Conservation (phyloP, 345 rosid genomes). For the Excoecaria agallocha region DNA sequence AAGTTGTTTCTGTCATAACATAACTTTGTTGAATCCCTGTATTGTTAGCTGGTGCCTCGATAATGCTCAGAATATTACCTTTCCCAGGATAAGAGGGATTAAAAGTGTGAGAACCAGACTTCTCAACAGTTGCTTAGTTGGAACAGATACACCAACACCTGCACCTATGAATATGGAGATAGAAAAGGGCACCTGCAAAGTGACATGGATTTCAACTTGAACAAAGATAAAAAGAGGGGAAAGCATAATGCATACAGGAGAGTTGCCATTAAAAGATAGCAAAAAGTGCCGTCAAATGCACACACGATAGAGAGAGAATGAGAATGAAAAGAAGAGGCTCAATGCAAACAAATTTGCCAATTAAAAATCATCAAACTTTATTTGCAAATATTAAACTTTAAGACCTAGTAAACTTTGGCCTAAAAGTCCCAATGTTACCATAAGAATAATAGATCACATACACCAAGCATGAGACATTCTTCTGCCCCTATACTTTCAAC, state of each 20-base stretch:
- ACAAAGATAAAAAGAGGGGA: constrained; percentile 8
- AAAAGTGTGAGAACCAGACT: constrained; percentile 73
- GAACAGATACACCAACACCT: constrained; percentile 83
- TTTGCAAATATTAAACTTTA: no score
- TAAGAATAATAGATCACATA: neutral
- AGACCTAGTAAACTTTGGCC: neutral
- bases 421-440: neutral
- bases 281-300: neutral
- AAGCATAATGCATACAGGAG: neutral
- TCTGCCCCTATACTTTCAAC: neutral
- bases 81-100: constrained; percentile 74
- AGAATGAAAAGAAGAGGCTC: neutral
- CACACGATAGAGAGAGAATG: neutral
- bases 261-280: neutral
- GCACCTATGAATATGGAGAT: constrained; percentile 75
- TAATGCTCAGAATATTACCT: constrained; percentile 45
- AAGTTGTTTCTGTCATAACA: neutral
- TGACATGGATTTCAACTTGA: neutral
- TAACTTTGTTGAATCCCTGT: neutral
- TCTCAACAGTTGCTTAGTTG: constrained; percentile 68
- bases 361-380: neutral
- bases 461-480: neutral
- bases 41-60: neutral
- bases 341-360: neutral
- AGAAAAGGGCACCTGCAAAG: constrained; percentile 77